Base-by-base conservation (phyloP, 257 asterid species). In the Schizonepeta tenuifolia region DNA sequence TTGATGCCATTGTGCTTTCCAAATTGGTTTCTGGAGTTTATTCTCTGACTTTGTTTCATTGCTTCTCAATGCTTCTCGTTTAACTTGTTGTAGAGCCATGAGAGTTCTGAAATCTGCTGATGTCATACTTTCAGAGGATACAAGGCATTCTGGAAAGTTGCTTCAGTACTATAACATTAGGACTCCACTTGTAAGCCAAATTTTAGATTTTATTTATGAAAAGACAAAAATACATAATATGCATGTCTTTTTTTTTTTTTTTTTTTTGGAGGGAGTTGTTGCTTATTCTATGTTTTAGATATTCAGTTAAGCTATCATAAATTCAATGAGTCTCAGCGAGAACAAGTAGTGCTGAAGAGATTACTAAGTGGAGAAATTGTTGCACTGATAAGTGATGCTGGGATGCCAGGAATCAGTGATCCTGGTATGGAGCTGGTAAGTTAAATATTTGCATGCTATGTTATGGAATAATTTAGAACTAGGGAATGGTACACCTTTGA, bases 301-400 rank as follows among this genome's bases (percentile, higher is more conserved):
- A 82, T 84, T 81, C 95, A 94, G 99, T 85, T 94, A 80, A 94
- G 97, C 78, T 94, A 91, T 87, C 97, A 91, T 86, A 89, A 89
- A 72, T 94, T 94, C 84, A 94, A 94, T 53, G 99, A 94, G 75
- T 81, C 89, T 79, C 95, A 83, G 82, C 77, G 98, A 71, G 99
- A 84, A 81, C 93, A 86, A 75, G 81, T 77, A 18, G 97, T 88
- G 62, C 75, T 94, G 72, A 88, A 72, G 72, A 86, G 91, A 83
- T 70, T 94, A 77, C 87, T 77, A 57, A 79, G 81, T 38, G 98
- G 96, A 41, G 97, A 95, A 76, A 82, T 91, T 55, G 90, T 91
- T 71, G 97, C 99, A n/a, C 75, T 91, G 65, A 88, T 94, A 65
- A 88, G 96, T 67, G 99, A 94, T 83, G 99, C 98, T 24, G 99